Evolutionary conservation across 441 rosid species (phyloP), one percentile per base, ranked within the genome.

Genomic region (Gossypium davidsonii): DNA sequence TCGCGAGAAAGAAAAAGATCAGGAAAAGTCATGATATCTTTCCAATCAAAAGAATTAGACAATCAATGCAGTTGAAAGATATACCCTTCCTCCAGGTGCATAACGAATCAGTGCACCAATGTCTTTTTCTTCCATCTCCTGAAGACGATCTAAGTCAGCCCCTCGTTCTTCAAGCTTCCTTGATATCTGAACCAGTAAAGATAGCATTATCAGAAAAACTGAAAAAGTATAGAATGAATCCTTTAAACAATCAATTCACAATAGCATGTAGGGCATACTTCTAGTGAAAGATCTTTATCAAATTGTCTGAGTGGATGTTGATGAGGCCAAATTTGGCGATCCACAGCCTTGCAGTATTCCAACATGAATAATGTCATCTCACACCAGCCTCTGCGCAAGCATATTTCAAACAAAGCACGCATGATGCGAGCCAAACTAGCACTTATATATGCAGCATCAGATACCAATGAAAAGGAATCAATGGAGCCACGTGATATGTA

Each of bases 331-430:
- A 96, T 79, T 88, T 89, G 92, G 77, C 92, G 99, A 85, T 96
- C 99, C 76, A 96, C 99, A 72, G 99, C 98, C 83, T 93, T 96
- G 90, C 98, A 96, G 75, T 96, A 96, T 77, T 96, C 97, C 87
- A 96, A 79, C 98, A 96, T 88, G 83, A 96, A 91, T 71, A 87
- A 77, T 70, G 97, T 75, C 97, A 96, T 96, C 89, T 85, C 97
- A 83, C 91, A 86, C 99, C 99, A 96, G 77, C 98, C 98, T 86
- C 83, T 87, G 67, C 94, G 89, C 84, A 96, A 84, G 82, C 98
- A 96, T 80, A 89, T 96, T 81, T 96, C 99, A 86, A 93, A 96
- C 70, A 96, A 77, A 70, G 99, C 99, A 66, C 97, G 92, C 94
- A 96, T 89, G 64, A 96, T 96, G 70, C 98, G 99, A 74, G 97